phyloP scores from a whole-genome alignment of 768 basidiomycete species.

The Coprinellus aureogranulatus region DNA sequence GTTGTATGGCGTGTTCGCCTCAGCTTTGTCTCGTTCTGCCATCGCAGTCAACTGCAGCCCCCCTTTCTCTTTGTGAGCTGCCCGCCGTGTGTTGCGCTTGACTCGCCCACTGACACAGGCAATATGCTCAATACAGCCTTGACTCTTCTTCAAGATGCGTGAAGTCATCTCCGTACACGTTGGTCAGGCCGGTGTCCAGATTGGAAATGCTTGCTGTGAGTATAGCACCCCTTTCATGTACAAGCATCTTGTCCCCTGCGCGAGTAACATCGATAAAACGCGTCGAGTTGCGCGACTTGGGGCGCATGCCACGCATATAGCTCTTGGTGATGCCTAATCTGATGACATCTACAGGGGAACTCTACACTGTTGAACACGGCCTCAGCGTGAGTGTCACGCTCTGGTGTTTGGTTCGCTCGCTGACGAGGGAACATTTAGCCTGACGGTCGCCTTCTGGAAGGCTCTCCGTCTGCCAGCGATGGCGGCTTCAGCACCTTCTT shows the following conservation, averaged over 20 bases:
- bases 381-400: slow-evolving; percentile 65
- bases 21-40: slow-evolving; percentile 45
- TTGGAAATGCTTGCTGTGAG: slow-evolving; percentile 95
- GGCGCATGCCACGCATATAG: slow-evolving; percentile 17
- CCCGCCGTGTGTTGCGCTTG: slow-evolving; percentile 21
- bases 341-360: slow-evolving; percentile 69
- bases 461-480: slow-evolving; percentile 67
- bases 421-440: slow-evolving; percentile 52
- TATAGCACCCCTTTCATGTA: slow-evolving; percentile 20
- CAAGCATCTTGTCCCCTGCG: slow-evolving; percentile 12
- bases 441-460: slow-evolving; percentile 82
- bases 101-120: slow-evolving; percentile 19
- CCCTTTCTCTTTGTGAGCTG: slow-evolving; percentile 30
- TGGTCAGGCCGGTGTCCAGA: slow-evolving; percentile 95
- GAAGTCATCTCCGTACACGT: slow-evolving; percentile 97
- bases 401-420: slow-evolving; percentile 2
- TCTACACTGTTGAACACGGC: slow-evolving; percentile 98
- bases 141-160: slow-evolving; percentile 49
- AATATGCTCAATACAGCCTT: slow-evolving; percentile 13
- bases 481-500: slow-evolving; percentile 98
- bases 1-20: slow-evolving; percentile 44
- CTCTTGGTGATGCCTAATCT: slow-evolving; percentile 37
- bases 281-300: slow-evolving; percentile 26
- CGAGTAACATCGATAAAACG: slow-evolving; percentile 27
- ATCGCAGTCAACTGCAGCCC: slow-evolving; percentile 33